Conservation (phyloP, 1,284 basidiomycete genomes). For the Ceratobasidium sp. region DNA sequence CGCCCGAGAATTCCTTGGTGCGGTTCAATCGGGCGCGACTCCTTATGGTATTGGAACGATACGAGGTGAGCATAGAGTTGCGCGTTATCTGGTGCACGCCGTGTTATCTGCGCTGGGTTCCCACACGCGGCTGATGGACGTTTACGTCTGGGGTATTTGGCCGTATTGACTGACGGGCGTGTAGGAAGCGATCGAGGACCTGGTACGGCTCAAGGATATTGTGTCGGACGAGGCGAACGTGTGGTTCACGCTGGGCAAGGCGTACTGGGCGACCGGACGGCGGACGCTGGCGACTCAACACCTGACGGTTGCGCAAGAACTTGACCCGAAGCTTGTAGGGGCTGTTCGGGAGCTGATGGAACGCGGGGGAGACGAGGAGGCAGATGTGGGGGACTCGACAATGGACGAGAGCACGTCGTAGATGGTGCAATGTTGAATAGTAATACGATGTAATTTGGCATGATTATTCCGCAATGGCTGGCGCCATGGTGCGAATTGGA, state of each 20-base stretch:
- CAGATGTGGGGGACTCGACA: constrained; percentile 61
- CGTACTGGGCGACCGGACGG: constrained; percentile 80
- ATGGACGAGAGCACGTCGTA: constrained; percentile 66
- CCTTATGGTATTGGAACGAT: constrained; percentile 79
- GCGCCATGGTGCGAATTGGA: constrained; percentile 13
- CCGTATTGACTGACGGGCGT: constrained; percentile 41
- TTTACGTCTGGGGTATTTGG: constrained; percentile 42
- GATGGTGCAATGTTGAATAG: constrained; percentile 45
- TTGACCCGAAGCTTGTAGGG: constrained; percentile 54
- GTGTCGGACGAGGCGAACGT: constrained; percentile 95
- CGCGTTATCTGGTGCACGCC: not conserved
- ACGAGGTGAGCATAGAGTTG: constrained; percentile 66
- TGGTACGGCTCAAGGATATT: constrained; percentile 76
- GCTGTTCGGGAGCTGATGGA: constrained; percentile 68
- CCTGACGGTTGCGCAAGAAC: constrained; percentile 85
- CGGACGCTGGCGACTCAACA: constrained; percentile 79
- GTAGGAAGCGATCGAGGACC: constrained; percentile 78
- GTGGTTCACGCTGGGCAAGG: constrained; percentile 91
- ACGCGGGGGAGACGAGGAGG: constrained; percentile 58
- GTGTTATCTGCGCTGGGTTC: constrained; percentile 12
- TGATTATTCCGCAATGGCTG: constrained; percentile 4
- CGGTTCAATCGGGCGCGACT: constrained; percentile 90
- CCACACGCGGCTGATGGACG: constrained; percentile 35
- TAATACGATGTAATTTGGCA: constrained; percentile 23
- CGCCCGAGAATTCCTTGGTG: constrained; percentile 85